These are phyloP conservation scores for Peronosclerospora sorghi DNA, from an alignment of 352 stramenopile genomes.

Conservation along the genomic window DNA sequence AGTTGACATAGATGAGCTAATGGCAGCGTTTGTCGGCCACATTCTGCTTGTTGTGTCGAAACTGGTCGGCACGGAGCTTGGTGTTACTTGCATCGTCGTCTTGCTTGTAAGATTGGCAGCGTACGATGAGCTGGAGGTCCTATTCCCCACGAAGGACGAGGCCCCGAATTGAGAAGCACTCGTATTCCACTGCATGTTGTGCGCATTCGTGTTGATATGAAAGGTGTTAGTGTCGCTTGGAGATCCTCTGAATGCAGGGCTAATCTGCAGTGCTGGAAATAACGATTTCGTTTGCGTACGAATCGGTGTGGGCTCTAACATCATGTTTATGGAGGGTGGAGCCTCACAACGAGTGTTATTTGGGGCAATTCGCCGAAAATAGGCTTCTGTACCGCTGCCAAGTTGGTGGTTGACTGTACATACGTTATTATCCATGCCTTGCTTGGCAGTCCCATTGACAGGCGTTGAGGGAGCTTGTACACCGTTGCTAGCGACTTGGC, in stretches of 20 bases:
- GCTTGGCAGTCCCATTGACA: not conserved
- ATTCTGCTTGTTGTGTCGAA: slow-evolving; percentile 7
- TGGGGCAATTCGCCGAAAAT: not conserved
- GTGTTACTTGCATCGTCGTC: slow-evolving; percentile 1
- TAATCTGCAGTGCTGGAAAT: not conserved
- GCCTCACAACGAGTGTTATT: not conserved
- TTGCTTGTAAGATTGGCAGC: slow-evolving; percentile 6
- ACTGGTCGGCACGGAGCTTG: slow-evolving; percentile 3
- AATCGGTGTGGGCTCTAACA: slow-evolving; percentile 18
- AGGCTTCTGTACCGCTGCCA: not conserved
- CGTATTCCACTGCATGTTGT: slow-evolving; percentile 8
- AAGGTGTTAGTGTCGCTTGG: too few species aligned
- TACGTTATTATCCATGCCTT: not conserved
- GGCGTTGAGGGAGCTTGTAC: not conserved
- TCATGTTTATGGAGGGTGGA: slow-evolving; percentile 1
- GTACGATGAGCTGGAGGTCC: slow-evolving; percentile 1
- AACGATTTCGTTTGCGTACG: not conserved
- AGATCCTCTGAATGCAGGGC: too few species aligned
- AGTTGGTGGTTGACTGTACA: not conserved
- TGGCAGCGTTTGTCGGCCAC: slow-evolving; percentile 17
- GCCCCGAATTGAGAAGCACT: slow-evolving; percentile 1
- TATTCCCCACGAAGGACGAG: slow-evolving; percentile 5
- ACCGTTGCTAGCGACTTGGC: not conserved
- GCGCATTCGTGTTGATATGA: too few species aligned
- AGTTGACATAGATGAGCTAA: slow-evolving; percentile 15